Evolutionary conservation across 2,329 filamentous ascomycete species (phyloP), one percentile per base, ranked within the genome.

Genomic region (Pestalotiopsis sp.): DNA sequence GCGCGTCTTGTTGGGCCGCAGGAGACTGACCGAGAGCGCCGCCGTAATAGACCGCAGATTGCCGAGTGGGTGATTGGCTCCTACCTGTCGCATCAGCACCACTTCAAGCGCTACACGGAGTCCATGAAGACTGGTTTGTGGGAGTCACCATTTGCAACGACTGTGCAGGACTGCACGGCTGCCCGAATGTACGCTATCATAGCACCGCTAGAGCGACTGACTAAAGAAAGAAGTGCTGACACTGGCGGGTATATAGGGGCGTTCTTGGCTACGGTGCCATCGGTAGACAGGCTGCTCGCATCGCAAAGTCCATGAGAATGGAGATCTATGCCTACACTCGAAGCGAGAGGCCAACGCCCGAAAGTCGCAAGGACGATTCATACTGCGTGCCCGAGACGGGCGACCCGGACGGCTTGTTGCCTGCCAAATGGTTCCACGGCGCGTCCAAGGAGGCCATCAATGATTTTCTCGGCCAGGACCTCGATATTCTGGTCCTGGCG

Each of bases 291-390:
- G 74, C 78, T 20, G 83, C 82, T 3, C 78, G 80, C 7, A 83
- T 91, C 6, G 85, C 86, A 7, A 83, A 83, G 5, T 86, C 88
- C 4, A 78, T 91, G 74, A 91, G 91, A 12, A 90, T 91, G 86
- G 83, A 88, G 36, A 87, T 94, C 1, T 83, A 91, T 71, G 91
- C 91, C 1, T 92, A 90, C 80, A 93, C 91, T 1, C 90, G 90
- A 4, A 85, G 84, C 2, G 86, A 89, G 0, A 86, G 88, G 56
- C 76, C 82, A 9, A 92, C 91, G 0, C 83, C 87, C 0, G 89
- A 89, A 70, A 88, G 86, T 17, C 86, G 85, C 61, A 81, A 78
- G 58, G 90, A 93, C 76, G 75, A 78, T 4, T 87, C 87, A 5
- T 93, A 89, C 78, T 86, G 90, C 68, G 85, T 92, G 0, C 90